Base-by-base conservation (phyloP, 345 rosid genomes). In the Anastatica hierochuntica region DNA sequence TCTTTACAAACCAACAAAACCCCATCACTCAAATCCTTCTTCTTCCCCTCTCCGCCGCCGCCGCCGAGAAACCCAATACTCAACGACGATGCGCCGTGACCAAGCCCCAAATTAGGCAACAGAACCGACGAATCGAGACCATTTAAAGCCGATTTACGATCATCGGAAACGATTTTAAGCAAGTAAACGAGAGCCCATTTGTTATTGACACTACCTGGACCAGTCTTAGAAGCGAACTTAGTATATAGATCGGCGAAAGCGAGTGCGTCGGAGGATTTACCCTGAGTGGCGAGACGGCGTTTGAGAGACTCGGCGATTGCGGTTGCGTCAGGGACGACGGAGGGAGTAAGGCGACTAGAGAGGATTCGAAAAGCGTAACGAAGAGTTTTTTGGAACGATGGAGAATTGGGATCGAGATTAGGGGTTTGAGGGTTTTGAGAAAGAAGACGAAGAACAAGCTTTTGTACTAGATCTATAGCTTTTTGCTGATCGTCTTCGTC, bases 231-330 rank as follows among this genome's bases (percentile, higher is more conserved):
- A n/a, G 86, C 84, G 69, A 92, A 88, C 53, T 77, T 83, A 48
- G 81, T 69, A 72, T 67, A 88, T 30, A 88, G 81, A 69, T 88
- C 99, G 52, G 86, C 72, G 43, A 92, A 85, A 60, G 85, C 55
- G 62, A 88, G 95, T 21, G 97, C 99, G 37, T 77, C 79, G 7
- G 95, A 79, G 68, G 97, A 88, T 67, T 79, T 85, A 73, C 95
- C 97, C 10, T 69, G 85, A 49, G 84, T 76, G 55, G 95, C 97
- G 49, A 94, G 97, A 14, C 83, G 83, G 57, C 95, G 97, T 71
- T 83, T 88, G 76, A 94, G 74, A 20, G 99, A 88, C 69, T 88
- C 99, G 3, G 97, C 86, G 52, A 85, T 70, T 20, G 95, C 85
- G 47, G 79, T 69, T 9, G 94, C 82, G 58, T 88, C 97, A 12